These are phyloP conservation scores for Trichoderma simmonsii DNA, from an alignment of 2,329 filamentous ascomycete genomes.

Conservation along the genomic window DNA sequence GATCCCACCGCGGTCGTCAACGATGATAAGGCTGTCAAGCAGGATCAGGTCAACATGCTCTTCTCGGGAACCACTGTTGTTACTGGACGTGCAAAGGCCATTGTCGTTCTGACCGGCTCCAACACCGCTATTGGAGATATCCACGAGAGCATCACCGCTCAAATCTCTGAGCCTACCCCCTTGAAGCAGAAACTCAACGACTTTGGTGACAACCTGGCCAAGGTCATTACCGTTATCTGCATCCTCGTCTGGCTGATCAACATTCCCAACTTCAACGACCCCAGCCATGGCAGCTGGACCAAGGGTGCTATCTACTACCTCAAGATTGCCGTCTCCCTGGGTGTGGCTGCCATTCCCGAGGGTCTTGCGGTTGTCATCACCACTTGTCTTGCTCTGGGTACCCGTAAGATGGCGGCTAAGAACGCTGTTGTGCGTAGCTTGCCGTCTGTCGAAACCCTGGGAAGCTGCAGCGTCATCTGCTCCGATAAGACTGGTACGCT, in stretches of 20 bases:
- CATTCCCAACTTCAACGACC: constrained; percentile 93
- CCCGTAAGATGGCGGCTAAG: constrained; percentile 97
- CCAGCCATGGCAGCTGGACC: constrained; percentile 85
- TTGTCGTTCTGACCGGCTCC: constrained; percentile 85
- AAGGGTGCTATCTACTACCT: constrained; percentile 99
- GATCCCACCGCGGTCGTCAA: constrained; percentile 63
- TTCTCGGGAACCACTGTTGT: constrained; percentile 98
- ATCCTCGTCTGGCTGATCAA: constrained; percentile 98
- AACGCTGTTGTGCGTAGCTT: constrained; percentile 95
- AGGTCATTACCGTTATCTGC: constrained; percentile 97
- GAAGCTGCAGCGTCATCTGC: constrained; percentile 99
- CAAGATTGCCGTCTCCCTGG: constrained; percentile 97
- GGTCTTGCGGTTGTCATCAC: constrained; percentile 97
- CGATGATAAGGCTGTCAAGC: constrained; percentile 85
- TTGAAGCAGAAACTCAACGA: constrained; percentile 99
- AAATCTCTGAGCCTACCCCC: constrained; percentile 96
- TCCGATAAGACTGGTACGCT: constrained; percentile 98
- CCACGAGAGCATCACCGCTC: constrained; percentile 95
- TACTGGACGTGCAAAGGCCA: constrained; percentile 83
- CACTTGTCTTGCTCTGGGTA: constrained; percentile 94
- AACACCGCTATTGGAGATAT: constrained; percentile 97
- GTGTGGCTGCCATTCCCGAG: constrained; percentile 96
- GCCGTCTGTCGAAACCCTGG: constrained; percentile 94
- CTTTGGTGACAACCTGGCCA: constrained; percentile 92
- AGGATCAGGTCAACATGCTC: constrained; percentile 96